A percentile compares a stretch with the other conserved stretches of the same genome.
phyloP scores from a whole-genome alignment of 441 rosid species.

The Erodium trifolium region DNA sequence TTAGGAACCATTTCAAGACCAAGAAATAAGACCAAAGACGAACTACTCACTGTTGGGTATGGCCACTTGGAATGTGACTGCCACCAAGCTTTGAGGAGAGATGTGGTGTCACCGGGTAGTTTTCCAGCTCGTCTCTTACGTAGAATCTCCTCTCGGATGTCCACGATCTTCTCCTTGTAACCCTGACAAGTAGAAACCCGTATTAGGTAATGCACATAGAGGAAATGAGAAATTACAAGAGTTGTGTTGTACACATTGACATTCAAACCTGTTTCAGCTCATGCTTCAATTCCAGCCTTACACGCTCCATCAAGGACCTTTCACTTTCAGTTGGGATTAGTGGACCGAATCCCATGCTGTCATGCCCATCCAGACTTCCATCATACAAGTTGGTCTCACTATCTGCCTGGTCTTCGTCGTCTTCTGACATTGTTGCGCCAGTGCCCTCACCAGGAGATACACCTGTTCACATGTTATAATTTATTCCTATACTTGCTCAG shows the following conservation, averaged over 20 bases:
- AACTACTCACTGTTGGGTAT: not conserved
- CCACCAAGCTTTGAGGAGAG: conserved; percentile 95
- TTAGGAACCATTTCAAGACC: not conserved
- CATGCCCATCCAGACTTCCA: conserved; percentile 61
- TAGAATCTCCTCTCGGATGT: conserved; percentile 92
- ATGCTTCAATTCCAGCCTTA: conserved; percentile 90
- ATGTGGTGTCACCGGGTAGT: conserved; percentile 93
- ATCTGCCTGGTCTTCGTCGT: conserved; percentile 85
- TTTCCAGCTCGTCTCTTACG: conserved; percentile 98
- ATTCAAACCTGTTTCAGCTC: conserved; percentile 74
- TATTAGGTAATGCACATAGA: not conserved
- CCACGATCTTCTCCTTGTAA: conserved; percentile 88
- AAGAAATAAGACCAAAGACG: not conserved
- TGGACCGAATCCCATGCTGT: conserved; percentile 87
- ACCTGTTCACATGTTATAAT: conserved; percentile 36
- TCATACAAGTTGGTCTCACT: conserved; percentile 79
- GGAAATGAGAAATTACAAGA: not conserved
- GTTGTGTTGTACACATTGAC: not conserved
- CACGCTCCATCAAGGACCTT: conserved; percentile 94
- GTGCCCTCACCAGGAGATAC: conserved; percentile 93
- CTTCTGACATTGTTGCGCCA: conserved; percentile 83
- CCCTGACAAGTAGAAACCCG: conserved; percentile 37
- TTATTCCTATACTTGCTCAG: not conserved
- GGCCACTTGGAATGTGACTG: conserved; percentile 67
- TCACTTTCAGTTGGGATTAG: conserved; percentile 89